Evolutionary conservation across 306 rosid species (phyloP).

Genomic region (Sophora flavescens): DNA sequence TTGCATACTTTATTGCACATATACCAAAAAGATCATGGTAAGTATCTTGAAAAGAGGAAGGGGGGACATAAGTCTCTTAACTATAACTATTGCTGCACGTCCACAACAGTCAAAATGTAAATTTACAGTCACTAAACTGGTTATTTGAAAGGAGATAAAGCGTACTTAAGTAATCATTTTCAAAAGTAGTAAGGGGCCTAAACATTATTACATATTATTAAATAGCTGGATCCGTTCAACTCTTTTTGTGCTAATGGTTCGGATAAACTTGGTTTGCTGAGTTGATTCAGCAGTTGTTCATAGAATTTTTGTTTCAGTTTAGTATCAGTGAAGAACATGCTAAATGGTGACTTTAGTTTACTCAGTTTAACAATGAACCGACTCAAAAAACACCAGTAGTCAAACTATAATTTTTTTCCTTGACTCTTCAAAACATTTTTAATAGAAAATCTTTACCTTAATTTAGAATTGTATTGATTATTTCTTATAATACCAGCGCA

Average conservation of each 20-base stretch:
- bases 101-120: conserved; percentile 25
- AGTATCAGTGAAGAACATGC: neutral
- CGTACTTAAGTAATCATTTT: conserved; percentile 5
- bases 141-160: conserved; percentile 20
- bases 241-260: neutral
- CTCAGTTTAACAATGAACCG: conserved; percentile 17
- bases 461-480: conserved; percentile 37
- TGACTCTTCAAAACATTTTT: neutral
- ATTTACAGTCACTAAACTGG: neutral
- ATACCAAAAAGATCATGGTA: neutral
- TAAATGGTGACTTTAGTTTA: conserved; percentile 30
- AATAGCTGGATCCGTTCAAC: neutral
- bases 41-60: too few relatives aligned
- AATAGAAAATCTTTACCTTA: conserved; percentile 1
- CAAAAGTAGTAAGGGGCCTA: conserved; percentile 1
- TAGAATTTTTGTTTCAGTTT: conserved; percentile 27
- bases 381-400: conserved; percentile 30
- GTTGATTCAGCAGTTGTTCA: conserved; percentile 9
- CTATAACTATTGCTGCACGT: neutral
- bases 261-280: conserved; percentile 16
- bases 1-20: conserved; percentile 19
- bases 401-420: conserved; percentile 17
- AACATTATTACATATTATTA: neutral
- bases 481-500: conserved; percentile 75
- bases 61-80: neutral